Percentiles rank a stretch among this genome's conserved stretches.
These are phyloP conservation scores for Pythium chondricola DNA, from an alignment of 352 stramenopile species.

Conservation along the genomic window DNA sequence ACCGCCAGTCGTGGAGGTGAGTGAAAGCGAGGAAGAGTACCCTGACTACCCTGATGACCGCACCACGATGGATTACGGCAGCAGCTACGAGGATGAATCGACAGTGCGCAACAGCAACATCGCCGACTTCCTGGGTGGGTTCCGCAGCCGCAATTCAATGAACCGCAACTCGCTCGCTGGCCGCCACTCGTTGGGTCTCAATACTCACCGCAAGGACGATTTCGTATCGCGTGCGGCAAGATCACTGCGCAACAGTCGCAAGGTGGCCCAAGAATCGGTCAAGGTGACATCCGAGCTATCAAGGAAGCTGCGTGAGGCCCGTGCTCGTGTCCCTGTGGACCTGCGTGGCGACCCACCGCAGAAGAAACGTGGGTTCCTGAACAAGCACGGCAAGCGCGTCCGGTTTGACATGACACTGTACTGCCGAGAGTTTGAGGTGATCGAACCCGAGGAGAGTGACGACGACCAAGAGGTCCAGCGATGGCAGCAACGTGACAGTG, in stretches of 20 bases:
- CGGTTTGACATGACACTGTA: slow-evolving; percentile 24
- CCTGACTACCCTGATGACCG: slow-evolving; percentile 11
- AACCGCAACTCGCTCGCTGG: slow-evolving; percentile 18
- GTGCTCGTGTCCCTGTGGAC: slow-evolving; percentile 21
- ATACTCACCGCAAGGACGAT: slow-evolving; percentile 18
- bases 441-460: slow-evolving; percentile 15
- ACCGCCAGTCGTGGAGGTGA: slow-evolving; percentile 15
- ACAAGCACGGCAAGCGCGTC: slow-evolving; percentile 13
- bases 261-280: slow-evolving; percentile 11
- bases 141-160: slow-evolving; percentile 22
- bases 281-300: slow-evolving; percentile 22
- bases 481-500: slow-evolving; percentile 20
- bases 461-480: slow-evolving; percentile 19
- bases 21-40: slow-evolving; percentile 19
- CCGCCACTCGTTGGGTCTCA: slow-evolving; percentile 10
- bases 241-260: slow-evolving; percentile 22
- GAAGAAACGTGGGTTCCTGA: slow-evolving; percentile 18
- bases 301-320: slow-evolving; percentile 24
- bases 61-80: slow-evolving; percentile 9
- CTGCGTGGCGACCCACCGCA: slow-evolving; percentile 14
- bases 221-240: slow-evolving; percentile 22
- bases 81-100: slow-evolving; percentile 19
- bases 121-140: slow-evolving; percentile 27
- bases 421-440: slow-evolving; percentile 28
- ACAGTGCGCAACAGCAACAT: slow-evolving; percentile 22